Percentiles rank a stretch among this genome's conserved stretches.
phyloP scores from a whole-genome alignment of 345 rosid species.

The Salix arbutifolia region DNA sequence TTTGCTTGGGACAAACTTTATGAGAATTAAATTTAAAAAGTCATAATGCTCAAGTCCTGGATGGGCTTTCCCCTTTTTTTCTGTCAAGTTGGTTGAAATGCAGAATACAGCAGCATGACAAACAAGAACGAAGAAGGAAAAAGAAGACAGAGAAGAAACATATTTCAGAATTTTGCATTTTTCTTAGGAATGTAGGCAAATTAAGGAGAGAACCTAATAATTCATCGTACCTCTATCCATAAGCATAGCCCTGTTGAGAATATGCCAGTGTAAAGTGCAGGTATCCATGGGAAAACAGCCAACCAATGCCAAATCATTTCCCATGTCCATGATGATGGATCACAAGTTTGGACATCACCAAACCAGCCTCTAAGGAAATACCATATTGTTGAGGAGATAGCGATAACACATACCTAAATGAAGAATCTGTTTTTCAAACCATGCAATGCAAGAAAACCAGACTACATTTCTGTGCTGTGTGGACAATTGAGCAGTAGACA shows the following conservation, averaged over 20 bases:
- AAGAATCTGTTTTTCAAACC: slow-evolving; percentile 14
- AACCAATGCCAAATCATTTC: slow-evolving; percentile 39
- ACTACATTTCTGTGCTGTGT: not conserved
- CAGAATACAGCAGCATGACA: not conserved
- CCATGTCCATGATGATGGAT: slow-evolving; percentile 50
- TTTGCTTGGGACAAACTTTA: not conserved
- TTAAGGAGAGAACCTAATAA: not conserved
- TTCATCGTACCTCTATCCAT: slow-evolving; percentile 53
- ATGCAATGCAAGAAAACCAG: not conserved
- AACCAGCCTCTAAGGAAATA: slow-evolving; percentile 39
- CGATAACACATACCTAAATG: slow-evolving; percentile 43
- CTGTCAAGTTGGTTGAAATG: not conserved
- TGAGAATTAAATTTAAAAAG: not conserved
- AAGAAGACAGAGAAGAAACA: not conserved
- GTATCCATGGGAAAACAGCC: slow-evolving; percentile 60
- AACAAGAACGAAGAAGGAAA: not conserved
- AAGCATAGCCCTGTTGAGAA: slow-evolving; percentile 57
- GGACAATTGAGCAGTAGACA: not conserved
- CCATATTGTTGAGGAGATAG: slow-evolving; percentile 46
- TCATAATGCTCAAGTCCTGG: not conserved
- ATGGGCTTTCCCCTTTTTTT: not conserved
- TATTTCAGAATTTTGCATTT: not conserved
- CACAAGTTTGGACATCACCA: slow-evolving; percentile 22
- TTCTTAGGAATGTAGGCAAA: not conserved
- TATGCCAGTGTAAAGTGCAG: slow-evolving; percentile 52